Evolutionary conservation across 257 asterid genomes (phyloP).

Genomic region (Penstemon newberryi): DNA sequence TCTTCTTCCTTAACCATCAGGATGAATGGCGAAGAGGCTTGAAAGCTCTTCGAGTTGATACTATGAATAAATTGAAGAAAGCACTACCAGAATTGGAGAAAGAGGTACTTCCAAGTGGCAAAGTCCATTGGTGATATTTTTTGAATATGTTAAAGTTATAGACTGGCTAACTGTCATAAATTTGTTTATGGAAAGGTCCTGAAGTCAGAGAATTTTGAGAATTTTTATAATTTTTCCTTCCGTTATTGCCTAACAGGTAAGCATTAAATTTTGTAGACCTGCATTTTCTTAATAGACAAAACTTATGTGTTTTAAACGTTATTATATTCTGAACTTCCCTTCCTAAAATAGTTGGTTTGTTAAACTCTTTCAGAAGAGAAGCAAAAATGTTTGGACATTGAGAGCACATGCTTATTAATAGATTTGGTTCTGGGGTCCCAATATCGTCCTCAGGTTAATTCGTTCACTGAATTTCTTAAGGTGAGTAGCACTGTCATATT

Average conservation of each 20-base stretch:
- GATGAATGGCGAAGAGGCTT: constrained; percentile 91
- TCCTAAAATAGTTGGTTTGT: constrained; percentile 22
- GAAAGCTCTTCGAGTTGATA: constrained; percentile 69
- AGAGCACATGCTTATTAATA: constrained; percentile 64
- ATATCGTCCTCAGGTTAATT: constrained; percentile 62
- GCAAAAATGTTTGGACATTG: constrained; percentile 87
- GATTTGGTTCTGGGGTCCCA: constrained; percentile 68
- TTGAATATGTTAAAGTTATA: constrained; percentile 20
- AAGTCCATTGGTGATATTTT: constrained; percentile 8
- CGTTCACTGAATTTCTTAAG: constrained; percentile 56
- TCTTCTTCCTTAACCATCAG: constrained; percentile 37
- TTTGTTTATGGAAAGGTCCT: constrained; percentile 34
- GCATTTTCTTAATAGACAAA: background rate
- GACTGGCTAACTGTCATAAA: constrained; percentile 15
- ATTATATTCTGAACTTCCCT: background rate
- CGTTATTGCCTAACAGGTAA: constrained; percentile 76
- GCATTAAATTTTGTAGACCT: constrained; percentile 1
- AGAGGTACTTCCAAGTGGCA: constrained; percentile 49
- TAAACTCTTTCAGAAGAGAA: constrained; percentile 64
- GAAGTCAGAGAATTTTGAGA: constrained; percentile 56
- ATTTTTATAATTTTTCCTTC: constrained; percentile 66
- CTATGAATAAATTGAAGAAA: constrained; percentile 68
- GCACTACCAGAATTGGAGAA: constrained; percentile 75
- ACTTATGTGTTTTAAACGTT: background rate
- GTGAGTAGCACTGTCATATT: constrained; percentile 38